Base-by-base conservation (phyloP, 441 rosid species). In the Raphanus hybrid region DNA sequence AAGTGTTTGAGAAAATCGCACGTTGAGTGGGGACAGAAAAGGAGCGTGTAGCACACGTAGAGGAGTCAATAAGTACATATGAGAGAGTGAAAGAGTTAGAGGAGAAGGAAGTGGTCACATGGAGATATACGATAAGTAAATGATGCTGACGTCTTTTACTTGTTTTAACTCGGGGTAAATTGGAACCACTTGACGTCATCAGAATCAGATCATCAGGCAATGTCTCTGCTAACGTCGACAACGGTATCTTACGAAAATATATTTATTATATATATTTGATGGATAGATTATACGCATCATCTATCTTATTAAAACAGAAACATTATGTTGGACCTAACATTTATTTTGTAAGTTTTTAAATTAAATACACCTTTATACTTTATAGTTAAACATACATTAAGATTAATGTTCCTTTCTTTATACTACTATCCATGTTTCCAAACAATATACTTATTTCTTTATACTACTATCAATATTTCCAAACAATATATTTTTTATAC, bases 181-280 rank as follows among this genome's bases (percentile, higher is more conserved):
- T 41, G 70, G 71, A 73, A 50, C 50, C 65, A 61, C 66, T 78
- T 74, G 82, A 79, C 82, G 78, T 79, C 78, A 79, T 63, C 57
- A 9, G 14, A 10, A 67, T 72, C 81, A 78, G 45, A 78, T 78
- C 6, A 74, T 41, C 78, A 55, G 75, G 57, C 71, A 35, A 69
- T 74, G 82, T 79, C 78, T 55, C 75, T 7, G 75, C 78, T 64
- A 3, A 64, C 48, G 71, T 64, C 67, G 78, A 74, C 75, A 79
- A 69, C 50, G 39, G 78, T 64, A 69, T 79, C 82, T 74, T 64
- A 63, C 71, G 14, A 20, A 15, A 23, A 71, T 64, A 29, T 41
- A 63, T 71, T 0, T 48, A 11, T n/a, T 52, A 52, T 54, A 12
- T 55, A 18, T 45, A 5, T 32, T 29, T 29, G 34, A 29, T 29